Percentiles rank a stretch among this genome's conserved stretches.
phyloP scores from a whole-genome alignment of 129 eudicot genomes.

The Artemisia annua region DNA sequence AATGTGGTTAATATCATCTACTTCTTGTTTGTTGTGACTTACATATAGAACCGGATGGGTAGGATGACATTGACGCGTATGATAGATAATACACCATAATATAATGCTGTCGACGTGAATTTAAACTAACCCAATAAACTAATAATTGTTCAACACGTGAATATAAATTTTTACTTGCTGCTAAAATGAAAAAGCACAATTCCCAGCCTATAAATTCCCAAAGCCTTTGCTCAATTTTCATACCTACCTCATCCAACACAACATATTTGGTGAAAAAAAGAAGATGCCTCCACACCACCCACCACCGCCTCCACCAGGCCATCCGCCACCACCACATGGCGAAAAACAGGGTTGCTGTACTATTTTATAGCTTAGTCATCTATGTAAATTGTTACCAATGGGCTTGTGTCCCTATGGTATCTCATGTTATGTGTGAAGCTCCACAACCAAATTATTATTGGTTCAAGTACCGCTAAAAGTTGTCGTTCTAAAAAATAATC shows the following conservation, averaged over 20 bases:
- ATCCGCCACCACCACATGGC: neutral
- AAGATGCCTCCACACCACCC: neutral
- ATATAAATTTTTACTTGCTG: neutral
- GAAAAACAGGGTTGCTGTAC: conserved; percentile 28
- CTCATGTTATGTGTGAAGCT: too few relatives aligned
- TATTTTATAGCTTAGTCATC: conserved; percentile 6
- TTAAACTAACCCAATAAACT: too few relatives aligned
- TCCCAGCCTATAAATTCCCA: conserved; percentile 7
- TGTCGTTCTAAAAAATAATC: too few relatives aligned
- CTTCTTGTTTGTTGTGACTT: too few relatives aligned
- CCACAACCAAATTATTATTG: too few relatives aligned
- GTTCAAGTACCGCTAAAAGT: too few relatives aligned
- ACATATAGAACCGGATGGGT: too few relatives aligned
- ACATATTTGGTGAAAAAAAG: neutral
- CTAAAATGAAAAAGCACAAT: neutral
- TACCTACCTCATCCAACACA: conserved; percentile 4
- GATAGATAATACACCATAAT: too few relatives aligned
- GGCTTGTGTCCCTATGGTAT: too few relatives aligned
- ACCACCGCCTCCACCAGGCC: conserved; percentile 8
- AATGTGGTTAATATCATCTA: too few relatives aligned
- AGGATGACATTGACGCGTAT: too few relatives aligned
- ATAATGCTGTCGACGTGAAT: too few relatives aligned
- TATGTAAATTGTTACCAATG: neutral
- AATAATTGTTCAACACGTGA: neutral
- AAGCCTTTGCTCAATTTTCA: neutral